These are phyloP conservation scores for Thelonectria olida DNA, from an alignment of 2,329 filamentous ascomycete species.

Conservation along the genomic window DNA sequence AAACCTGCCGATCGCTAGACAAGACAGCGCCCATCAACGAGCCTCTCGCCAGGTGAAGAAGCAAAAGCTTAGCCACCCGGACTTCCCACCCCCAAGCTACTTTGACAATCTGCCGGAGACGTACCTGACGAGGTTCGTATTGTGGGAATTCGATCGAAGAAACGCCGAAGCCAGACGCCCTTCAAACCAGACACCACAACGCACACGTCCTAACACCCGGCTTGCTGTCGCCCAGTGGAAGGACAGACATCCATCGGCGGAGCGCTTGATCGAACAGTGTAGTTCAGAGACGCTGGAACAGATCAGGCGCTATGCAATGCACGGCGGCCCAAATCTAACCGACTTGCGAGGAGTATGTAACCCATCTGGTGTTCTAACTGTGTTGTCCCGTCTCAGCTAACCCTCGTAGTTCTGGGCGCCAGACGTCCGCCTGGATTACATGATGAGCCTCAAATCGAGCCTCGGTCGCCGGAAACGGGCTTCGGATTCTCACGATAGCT, in stretches of 20 bases:
- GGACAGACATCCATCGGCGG: not conserved
- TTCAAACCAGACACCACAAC: too few relatives aligned
- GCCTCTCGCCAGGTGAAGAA: too few relatives aligned
- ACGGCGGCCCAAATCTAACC: not conserved
- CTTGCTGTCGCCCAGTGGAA: not conserved
- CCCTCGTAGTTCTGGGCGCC: not conserved
- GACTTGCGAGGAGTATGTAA: not conserved
- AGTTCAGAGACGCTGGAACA: not conserved
- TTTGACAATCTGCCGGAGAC: not conserved
- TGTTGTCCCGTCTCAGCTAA: not conserved
- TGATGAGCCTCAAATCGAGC: not conserved
- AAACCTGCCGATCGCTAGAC: too few relatives aligned
- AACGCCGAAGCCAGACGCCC: not conserved
- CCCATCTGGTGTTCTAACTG: too few relatives aligned
- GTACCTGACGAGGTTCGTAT: not conserved
- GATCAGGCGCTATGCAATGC: not conserved
- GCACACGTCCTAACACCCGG: not conserved
- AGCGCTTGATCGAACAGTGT: not conserved
- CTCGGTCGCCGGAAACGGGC: not conserved
- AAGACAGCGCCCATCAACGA: too few relatives aligned
- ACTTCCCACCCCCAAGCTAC: not conserved
- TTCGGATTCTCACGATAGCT: not conserved
- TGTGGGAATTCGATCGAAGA: not conserved
- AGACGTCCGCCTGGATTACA: not conserved
- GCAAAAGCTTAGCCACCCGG: not conserved